A percentile compares a stretch with the other conserved stretches of the same genome.
These are phyloP conservation scores for Metschnikowia lochheadii DNA, from an alignment of 805 yeast genomes.

Conservation along the genomic window DNA sequence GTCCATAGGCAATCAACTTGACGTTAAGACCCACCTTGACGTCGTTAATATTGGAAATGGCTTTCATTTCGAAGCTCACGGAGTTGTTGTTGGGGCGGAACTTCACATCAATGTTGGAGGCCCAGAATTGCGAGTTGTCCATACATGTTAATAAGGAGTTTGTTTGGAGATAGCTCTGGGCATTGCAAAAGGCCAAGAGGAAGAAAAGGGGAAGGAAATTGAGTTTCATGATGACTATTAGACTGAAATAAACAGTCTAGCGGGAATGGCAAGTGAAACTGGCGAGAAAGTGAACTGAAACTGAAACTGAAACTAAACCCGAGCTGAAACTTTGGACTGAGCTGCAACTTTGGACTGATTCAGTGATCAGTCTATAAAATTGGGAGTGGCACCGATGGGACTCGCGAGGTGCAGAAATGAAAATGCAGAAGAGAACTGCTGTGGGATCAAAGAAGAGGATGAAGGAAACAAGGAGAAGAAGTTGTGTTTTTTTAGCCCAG, in stretches of 20 bases:
- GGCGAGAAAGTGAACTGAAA: not conserved
- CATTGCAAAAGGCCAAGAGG: conserved; percentile 14
- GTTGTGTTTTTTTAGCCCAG: not conserved
- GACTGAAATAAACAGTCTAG: too few species aligned
- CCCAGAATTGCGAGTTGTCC: conserved; percentile 82
- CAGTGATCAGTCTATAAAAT: too few species aligned
- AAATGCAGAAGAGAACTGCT: too few species aligned
- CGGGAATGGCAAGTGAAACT: not conserved
- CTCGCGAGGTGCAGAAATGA: too few species aligned
- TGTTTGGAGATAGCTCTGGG: conserved; percentile 39
- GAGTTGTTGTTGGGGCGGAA: conserved; percentile 64
- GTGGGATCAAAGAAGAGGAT: not conserved
- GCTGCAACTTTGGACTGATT: too few species aligned
- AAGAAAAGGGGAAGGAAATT: not conserved
- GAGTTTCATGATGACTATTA: not conserved
- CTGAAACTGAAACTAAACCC: not conserved
- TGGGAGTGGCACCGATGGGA: too few species aligned
- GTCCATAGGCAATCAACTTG: conserved; percentile 75
- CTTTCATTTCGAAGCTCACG: conserved; percentile 65
- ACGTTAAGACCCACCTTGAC: conserved; percentile 59
- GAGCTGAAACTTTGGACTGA: too few species aligned
- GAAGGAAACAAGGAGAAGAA: not conserved
- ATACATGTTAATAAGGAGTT: conserved; percentile 85
- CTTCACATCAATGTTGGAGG: conserved; percentile 73
- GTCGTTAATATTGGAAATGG: conserved; percentile 73